These are phyloP conservation scores for Cichorium intybus DNA, from an alignment of 140 eudicot species.

Conservation along the genomic window DNA sequence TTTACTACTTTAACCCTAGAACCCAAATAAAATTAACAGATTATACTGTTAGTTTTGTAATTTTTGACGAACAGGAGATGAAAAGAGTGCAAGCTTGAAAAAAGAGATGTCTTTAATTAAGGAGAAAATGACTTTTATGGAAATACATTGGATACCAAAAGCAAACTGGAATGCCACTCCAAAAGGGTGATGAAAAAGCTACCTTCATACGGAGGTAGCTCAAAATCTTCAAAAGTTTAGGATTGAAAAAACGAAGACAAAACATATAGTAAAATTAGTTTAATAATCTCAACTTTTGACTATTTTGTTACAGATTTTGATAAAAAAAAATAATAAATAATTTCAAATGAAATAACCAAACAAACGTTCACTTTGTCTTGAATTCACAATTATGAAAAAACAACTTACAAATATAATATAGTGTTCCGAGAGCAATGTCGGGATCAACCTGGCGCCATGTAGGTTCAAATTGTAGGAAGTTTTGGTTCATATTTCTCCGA, in stretches of 20 bases:
- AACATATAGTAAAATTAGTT: background rate
- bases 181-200: slow-evolving; percentile 60
- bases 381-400: slow-evolving; percentile 12
- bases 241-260: background rate
- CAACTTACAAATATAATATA: slow-evolving; percentile 37
- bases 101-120: slow-evolving; percentile 61
- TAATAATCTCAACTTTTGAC: too few relatives aligned
- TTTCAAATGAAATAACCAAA: slow-evolving; percentile 11
- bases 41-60: background rate
- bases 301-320: too few relatives aligned
- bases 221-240: slow-evolving; percentile 70
- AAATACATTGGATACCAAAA: slow-evolving; percentile 70
- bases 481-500: slow-evolving; percentile 39
- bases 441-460: slow-evolving; percentile 43
- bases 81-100: slow-evolving; percentile 34
- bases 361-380: slow-evolving; percentile 15
- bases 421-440: slow-evolving; percentile 34
- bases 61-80: slow-evolving; percentile 34
- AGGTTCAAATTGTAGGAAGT: slow-evolving; percentile 44
- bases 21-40: too few relatives aligned
- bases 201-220: slow-evolving; percentile 76
- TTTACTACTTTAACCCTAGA: too few relatives aligned
- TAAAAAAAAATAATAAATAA: slow-evolving; percentile 1
- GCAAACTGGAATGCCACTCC: slow-evolving; percentile 59
- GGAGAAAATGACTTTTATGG: slow-evolving; percentile 66